Evolutionary conservation across 257 asterid genomes (phyloP).

Genomic region (Solanum chilense): DNA sequence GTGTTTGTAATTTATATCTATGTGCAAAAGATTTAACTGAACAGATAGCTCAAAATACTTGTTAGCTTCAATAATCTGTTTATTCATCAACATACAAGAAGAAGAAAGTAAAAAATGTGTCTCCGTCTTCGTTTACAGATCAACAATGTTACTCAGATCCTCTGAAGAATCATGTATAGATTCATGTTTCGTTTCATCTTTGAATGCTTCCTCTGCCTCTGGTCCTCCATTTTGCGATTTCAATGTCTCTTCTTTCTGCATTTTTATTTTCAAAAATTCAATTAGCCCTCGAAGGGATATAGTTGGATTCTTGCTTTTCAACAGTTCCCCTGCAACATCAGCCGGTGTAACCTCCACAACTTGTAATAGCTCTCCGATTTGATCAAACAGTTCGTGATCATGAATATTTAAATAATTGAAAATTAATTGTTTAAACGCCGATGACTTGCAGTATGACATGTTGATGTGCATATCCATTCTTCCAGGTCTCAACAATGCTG

Average conservation of each 20-base stretch:
- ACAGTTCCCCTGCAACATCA: conserved; percentile 7
- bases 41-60: not conserved
- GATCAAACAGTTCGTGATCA: not conserved
- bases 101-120: not conserved
- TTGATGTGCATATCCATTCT: conserved; percentile 51
- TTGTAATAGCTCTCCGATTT: not conserved
- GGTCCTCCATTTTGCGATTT: not conserved
- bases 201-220: not conserved
- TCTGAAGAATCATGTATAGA: not conserved
- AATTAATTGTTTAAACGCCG: conserved; percentile 1
- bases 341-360: conserved; percentile 3
- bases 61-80: not conserved
- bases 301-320: not conserved
- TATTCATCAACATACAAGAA: not conserved
- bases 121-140: not conserved
- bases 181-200: not conserved
- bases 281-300: not conserved
- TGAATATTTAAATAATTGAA: not conserved
- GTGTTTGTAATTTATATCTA: not conserved
- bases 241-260: not conserved
- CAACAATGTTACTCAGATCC: not conserved
- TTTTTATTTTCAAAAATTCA: not conserved
- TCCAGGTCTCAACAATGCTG: conserved; percentile 42
- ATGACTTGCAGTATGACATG: conserved; percentile 31
- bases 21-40: not conserved